phyloP scores from a whole-genome alignment of 2,329 filamentous ascomycete species.

The Colletotrichum filicis region DNA sequence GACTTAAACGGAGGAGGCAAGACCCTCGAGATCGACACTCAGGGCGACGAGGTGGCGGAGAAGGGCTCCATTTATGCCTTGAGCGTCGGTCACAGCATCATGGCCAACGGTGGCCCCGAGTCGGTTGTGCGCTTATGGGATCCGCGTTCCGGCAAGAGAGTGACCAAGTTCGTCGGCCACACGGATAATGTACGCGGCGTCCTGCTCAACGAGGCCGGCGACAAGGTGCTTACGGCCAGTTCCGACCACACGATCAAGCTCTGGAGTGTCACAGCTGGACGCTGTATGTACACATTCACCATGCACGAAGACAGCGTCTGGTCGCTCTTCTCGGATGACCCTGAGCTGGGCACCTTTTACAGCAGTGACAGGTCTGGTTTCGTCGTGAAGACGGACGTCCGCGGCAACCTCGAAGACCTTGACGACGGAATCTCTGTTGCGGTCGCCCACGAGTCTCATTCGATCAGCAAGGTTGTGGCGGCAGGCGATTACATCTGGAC shows the following conservation, averaged over 20 bases:
- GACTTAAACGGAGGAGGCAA: conserved; percentile 90
- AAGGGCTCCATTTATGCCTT: conserved; percentile 97
- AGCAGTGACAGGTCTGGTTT: conserved; percentile 92
- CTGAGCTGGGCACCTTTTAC: conserved; percentile 89
- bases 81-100: conserved; percentile 79
- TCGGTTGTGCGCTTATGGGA: conserved; percentile 95
- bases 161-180: conserved; percentile 97
- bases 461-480: conserved; percentile 74
- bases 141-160: conserved; percentile 84
- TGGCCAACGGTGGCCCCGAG: conserved; percentile 94
- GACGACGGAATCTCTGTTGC: conserved; percentile 92
- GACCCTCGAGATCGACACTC: conserved; percentile 85
- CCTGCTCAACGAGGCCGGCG: conserved; percentile 86
- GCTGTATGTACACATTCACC: conserved; percentile 97
- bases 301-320: conserved; percentile 99
- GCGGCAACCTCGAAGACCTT: conserved; percentile 72
- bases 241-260: conserved; percentile 98
- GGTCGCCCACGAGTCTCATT: conserved; percentile 91
- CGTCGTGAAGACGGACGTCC: conserved; percentile 95
- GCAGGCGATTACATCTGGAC: conserved; percentile 88
- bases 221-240: conserved; percentile 92
- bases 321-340: conserved; percentile 92
- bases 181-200: conserved; percentile 95
- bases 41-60: conserved; percentile 83
- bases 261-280: conserved; percentile 94